Conservation (phyloP, 2,329 filamentous ascomycete genomes). For the Cordyceps sp. region DNA sequence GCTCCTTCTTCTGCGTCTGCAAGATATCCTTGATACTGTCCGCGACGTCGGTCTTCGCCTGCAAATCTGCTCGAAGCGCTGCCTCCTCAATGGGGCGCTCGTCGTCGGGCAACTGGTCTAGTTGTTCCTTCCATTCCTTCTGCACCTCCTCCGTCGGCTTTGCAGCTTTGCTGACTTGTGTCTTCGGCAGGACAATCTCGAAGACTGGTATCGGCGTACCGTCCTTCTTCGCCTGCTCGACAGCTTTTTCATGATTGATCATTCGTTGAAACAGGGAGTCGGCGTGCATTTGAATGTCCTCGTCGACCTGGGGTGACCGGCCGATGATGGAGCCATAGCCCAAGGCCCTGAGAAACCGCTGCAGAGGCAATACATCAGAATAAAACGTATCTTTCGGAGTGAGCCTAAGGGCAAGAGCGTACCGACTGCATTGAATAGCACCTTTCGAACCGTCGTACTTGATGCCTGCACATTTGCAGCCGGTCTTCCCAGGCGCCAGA, state of each 20-base stretch:
- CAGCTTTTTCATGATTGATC: conserved; percentile 60
- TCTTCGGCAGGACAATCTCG: conserved; percentile 32
- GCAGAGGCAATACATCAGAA: too few relatives aligned
- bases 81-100: conserved; percentile 47
- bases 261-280: conserved; percentile 81
- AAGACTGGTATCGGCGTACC: conserved; percentile 43
- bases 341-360: conserved; percentile 79
- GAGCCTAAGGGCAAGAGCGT: too few relatives aligned
- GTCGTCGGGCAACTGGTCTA: conserved; percentile 39
- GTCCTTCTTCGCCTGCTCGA: conserved; percentile 51
- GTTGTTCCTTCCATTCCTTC: conserved; percentile 32
- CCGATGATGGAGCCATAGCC: conserved; percentile 63
- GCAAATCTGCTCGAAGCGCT: conserved; percentile 44
- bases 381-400: too few relatives aligned
- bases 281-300: conserved; percentile 89
- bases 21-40: conserved; percentile 35
- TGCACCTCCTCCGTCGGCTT: conserved; percentile 27
- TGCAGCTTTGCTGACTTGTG: conserved; percentile 7
- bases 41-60: conserved; percentile 43
- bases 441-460: conserved; percentile 63
- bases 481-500: conserved; percentile 49
- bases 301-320: conserved; percentile 51
- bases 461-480: conserved; percentile 64
- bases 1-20: conserved; percentile 39
- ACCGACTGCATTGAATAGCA: conserved; percentile 84